Base-by-base conservation (phyloP, 1,284 basidiomycete species). In the Cutaneotrichosporon curvatum region DNA sequence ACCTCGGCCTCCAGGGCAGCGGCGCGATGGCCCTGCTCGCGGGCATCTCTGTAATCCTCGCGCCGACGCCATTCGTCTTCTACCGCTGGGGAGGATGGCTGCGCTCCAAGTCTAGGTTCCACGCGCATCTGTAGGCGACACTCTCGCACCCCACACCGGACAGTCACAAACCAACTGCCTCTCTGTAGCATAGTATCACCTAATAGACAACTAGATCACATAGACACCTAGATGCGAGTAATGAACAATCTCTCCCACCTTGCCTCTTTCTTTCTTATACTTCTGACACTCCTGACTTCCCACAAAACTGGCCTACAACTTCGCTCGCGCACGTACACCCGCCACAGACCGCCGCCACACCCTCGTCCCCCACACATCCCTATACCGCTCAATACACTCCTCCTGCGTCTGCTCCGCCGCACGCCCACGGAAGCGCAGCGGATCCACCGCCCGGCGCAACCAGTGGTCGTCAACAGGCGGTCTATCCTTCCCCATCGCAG, bases 341-440 rank as follows among this genome's bases (percentile, higher is more conserved):
- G 8, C 7, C 7, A 28, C 25, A 7, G 8, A 12, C 25, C 25
- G 8, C 25, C 25, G 12, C 25, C 25, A 28, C 7, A 7, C 25
- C 25, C 8, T 12, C 25, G 25, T 7, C 25, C 25, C 8, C 45
- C 43, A 59, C n/a, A 63, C 61, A 43, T 63, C 59, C 16, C 51
- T 51, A 44, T 63, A 63, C 45, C 49, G 48, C 14, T 38, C 47
- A 25, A 61, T 36, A 20, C 56, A 44, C 16, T 37, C 47, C n/a
- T 39, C 25, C 25, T 47, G 45, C n/a, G 49, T 23, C n/a, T 40
- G 37, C 10, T 12, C 25, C 1, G n/a, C 43, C 4, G 42, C 30
- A 25, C 35, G 20, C 19, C 48, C 51, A 7, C 36, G 48, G 51
- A 59, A 79, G 65, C 52, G 46, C 22, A 44, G 46, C 8, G 61